phyloP scores from a whole-genome alignment of 2,329 filamentous ascomycete genomes.

The Sporothrix curviconia region DNA sequence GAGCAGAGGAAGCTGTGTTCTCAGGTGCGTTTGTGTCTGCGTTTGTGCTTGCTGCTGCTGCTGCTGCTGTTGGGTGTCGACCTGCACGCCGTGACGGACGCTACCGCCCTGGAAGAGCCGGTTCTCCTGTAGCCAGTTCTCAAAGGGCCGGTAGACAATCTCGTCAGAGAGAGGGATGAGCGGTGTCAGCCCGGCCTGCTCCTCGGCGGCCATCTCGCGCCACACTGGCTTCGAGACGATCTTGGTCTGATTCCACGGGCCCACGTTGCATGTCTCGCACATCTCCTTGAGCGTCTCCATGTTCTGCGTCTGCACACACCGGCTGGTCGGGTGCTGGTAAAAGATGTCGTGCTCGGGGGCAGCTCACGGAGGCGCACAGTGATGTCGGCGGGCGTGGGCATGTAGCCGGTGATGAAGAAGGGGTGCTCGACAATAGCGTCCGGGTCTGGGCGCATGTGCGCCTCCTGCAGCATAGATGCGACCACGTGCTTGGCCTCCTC shows the following conservation, averaged over 20 bases:
- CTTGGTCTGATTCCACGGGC: constrained; percentile 44
- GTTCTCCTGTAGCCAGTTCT: constrained; percentile 53
- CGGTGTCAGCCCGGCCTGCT: constrained; percentile 58
- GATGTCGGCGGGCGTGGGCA: constrained; percentile 58
- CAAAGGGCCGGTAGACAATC: constrained; percentile 58
- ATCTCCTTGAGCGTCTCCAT: constrained; percentile 49
- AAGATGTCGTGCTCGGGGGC: constrained; percentile 52
- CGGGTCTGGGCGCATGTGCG: constrained; percentile 66
- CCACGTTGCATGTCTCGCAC: constrained; percentile 53
- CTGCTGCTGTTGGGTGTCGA: background rate
- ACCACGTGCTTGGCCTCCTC: constrained; percentile 72
- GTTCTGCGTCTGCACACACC: constrained; percentile 41
- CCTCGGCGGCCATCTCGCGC: constrained; percentile 62
- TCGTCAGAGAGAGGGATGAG: constrained; percentile 55
- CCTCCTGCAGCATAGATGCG: constrained; percentile 66
- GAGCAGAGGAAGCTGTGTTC: constrained; percentile 1
- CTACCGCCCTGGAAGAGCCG: constrained; percentile 24
- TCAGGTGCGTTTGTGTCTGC: background rate
- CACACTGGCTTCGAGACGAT: constrained; percentile 51
- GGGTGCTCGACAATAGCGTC: constrained; percentile 73
- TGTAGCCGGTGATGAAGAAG: constrained; percentile 71
- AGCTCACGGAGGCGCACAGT: constrained; percentile 50
- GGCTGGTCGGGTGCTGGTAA: constrained; percentile 42
- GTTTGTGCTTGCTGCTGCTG: background rate
- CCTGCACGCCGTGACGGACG: background rate